Percentiles rank a stretch among this genome's conserved stretches.
These are phyloP conservation scores for Podospora pseudocomata DNA, from an alignment of 495 filamentous ascomycete genomes.

Conservation along the genomic window DNA sequence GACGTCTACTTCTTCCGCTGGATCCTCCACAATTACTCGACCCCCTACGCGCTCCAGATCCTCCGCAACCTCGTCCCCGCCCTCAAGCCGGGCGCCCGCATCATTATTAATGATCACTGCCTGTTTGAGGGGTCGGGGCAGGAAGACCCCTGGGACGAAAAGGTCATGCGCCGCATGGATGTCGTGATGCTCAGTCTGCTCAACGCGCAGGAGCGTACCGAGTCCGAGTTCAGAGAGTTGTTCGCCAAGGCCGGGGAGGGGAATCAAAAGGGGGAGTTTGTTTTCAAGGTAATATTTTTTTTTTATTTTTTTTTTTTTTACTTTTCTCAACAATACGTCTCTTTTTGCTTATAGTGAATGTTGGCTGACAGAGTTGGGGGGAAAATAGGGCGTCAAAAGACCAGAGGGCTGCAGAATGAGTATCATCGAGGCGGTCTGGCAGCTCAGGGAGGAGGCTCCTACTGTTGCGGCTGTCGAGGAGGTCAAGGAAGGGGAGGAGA, in stretches of 20 bases:
- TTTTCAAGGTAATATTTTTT: conserved; percentile 37
- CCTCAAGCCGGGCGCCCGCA: conserved; percentile 50
- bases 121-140: conserved; percentile 39
- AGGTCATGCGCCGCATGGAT: conserved; percentile 53
- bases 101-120: conserved; percentile 54
- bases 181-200: conserved; percentile 53
- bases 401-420: conserved; percentile 46
- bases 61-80: conserved; percentile 52
- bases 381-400: conserved; percentile 34
- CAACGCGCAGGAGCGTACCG: conserved; percentile 53
- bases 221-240: conserved; percentile 45
- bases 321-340: too few relatives aligned
- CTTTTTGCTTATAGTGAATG: too few relatives aligned
- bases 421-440: conserved; percentile 51
- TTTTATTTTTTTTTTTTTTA: background rate
- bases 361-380: too few relatives aligned
- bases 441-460: conserved; percentile 13
- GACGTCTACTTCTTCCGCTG: conserved; percentile 57
- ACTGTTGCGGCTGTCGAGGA: background rate
- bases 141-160: conserved; percentile 49
- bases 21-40: conserved; percentile 59
- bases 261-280: conserved; percentile 27
- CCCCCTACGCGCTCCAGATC: conserved; percentile 54
- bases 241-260: conserved; percentile 42
- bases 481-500: background rate